Base-by-base conservation (phyloP, 2,329 filamentous ascomycete species). In the Ophiostoma perfectum region DNA sequence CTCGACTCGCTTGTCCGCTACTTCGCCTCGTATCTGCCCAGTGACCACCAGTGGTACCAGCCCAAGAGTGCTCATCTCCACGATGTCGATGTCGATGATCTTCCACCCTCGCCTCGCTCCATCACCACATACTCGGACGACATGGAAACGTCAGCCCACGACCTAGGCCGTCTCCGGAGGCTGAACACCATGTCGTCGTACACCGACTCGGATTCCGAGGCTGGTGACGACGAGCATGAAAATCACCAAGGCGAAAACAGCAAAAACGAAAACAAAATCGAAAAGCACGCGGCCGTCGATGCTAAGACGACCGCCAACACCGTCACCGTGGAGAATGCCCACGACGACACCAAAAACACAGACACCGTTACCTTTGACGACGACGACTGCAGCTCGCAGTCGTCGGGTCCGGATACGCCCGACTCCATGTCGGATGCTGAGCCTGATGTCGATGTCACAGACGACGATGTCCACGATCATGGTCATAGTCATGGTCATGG, bases 1-100 rank as follows among this genome's bases (percentile, higher is more conserved):
- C 81, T 86, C 68, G 85, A 87, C 75, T 86, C 84, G 18, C 82
- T 87, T 70, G 83, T 87, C 70, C 80, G 84, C 71, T 86, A 84
- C 74, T 87, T 86, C 75, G 79, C 83, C 27, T 86, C 83, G 64
- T 87, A 87, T 71, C 81, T 87, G 7, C 84, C 85, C 39, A 77
- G 81, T 11, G 78, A 81, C 70, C 82, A 84, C 69, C 75, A 80
- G 2, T 82, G 80, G 76, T 78, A 81, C 58, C 38, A 42, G 39
- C 38, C 58, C 80, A 77, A 27, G 27, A 27, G 27, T 27, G 27
- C 72, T 77, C 66, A 76, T 45, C 42, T 45, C 38, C 9, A 67
- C 16, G 38, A 11, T 45, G 16, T 12, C 9, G 60, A 55, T 11
- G 36, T n/a, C 9, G 52, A 69, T 7, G 14, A 36, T 42, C 75